Evolutionary conservation across 768 basidiomycete genomes (phyloP).

Genomic region (Cyclocybe cylindracea): DNA sequence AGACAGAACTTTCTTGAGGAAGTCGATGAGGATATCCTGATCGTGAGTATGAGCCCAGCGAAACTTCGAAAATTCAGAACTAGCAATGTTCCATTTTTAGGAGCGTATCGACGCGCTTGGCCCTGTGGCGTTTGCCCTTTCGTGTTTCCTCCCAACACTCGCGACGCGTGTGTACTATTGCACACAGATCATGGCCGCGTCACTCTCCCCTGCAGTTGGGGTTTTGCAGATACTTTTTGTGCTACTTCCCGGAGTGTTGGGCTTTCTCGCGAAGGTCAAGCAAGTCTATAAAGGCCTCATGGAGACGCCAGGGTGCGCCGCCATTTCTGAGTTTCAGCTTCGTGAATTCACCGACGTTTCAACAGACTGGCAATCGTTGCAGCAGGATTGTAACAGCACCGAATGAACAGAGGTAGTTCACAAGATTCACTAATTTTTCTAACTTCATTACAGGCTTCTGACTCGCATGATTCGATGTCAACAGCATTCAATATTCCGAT

Average conservation of each 20-base stretch:
- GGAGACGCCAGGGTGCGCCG: background rate
- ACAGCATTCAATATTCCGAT: no score
- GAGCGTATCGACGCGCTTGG: constrained; percentile 5
- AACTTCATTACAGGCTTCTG: no score
- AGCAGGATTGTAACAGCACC: no score
- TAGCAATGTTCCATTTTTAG: background rate
- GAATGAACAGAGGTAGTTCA: no score
- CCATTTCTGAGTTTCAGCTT: no score
- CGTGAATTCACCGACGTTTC: no score
- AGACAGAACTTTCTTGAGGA: background rate
- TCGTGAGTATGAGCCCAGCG: constrained; percentile 6
- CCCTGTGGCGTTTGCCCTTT: constrained; percentile 1
- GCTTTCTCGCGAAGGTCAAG: background rate
- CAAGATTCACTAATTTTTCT: no score
- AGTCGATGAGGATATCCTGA: constrained; percentile 4
- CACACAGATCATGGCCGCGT: background rate
- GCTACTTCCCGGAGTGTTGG: background rate
- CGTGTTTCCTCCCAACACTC: constrained; percentile 1
- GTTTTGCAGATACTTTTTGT: background rate
- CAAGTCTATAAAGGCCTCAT: background rate
- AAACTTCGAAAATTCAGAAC: constrained; percentile 5
- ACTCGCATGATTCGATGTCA: no score
- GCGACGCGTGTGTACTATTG: constrained; percentile 1
- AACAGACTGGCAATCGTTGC: no score
- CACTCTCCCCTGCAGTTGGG: background rate